Conservation (phyloP, 306 rosid species). For the Corylus americana region DNA sequence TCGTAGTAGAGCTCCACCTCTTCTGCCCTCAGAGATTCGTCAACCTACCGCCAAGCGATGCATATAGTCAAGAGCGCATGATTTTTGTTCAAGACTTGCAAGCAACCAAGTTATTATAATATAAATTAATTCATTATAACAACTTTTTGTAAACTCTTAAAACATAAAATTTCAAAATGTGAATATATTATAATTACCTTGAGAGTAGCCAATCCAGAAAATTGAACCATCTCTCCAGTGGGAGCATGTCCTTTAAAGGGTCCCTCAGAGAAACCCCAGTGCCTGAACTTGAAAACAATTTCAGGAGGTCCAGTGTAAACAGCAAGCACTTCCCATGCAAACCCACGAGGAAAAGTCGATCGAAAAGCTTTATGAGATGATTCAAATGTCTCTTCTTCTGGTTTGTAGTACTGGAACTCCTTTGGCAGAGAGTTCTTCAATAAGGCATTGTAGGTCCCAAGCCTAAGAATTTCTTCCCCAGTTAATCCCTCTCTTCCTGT, state of each 20-base stretch:
- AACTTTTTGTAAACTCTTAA: too few species aligned
- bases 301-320: slow-evolving; percentile 71
- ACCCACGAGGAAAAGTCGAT: slow-evolving; percentile 70
- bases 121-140: too few species aligned
- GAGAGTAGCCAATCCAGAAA: slow-evolving; percentile 65
- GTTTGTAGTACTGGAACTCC: slow-evolving; percentile 51
- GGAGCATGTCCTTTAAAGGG: slow-evolving; percentile 65
- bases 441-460: slow-evolving; percentile 71
- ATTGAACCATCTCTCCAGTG: slow-evolving; percentile 55
- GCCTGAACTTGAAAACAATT: slow-evolving; percentile 73
- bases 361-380: slow-evolving; percentile 64
- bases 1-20: slow-evolving; percentile 73
- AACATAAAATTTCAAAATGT: too few species aligned
- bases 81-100: background rate
- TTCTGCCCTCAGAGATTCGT: slow-evolving; percentile 56
- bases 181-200: slow-evolving; percentile 37
- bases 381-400: slow-evolving; percentile 68
- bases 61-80: too few species aligned
- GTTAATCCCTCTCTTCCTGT: slow-evolving; percentile 66
- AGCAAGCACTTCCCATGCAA: slow-evolving; percentile 79
- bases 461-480: slow-evolving; percentile 57
- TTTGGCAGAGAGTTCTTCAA: slow-evolving; percentile 60
- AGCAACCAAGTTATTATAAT: too few species aligned
- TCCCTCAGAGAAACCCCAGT: slow-evolving; percentile 88
- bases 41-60: slow-evolving; percentile 42